phyloP scores from a whole-genome alignment of 2,329 filamentous ascomycete species.

The Cladosporium halotolerans region DNA sequence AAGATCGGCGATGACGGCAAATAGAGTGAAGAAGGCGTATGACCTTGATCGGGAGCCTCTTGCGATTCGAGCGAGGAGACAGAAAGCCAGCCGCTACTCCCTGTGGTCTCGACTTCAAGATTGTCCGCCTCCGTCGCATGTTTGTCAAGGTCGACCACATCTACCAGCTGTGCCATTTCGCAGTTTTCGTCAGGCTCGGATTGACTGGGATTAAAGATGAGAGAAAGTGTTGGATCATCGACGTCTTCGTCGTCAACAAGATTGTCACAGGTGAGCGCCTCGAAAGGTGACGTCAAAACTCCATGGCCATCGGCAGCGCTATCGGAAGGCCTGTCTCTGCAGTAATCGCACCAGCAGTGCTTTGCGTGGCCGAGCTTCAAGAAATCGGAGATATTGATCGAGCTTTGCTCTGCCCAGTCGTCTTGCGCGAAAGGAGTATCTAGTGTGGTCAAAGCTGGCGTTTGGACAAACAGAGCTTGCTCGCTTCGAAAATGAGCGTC shows the following conservation, averaged over 20 bases:
- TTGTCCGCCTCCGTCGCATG: background rate
- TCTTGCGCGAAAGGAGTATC: background rate
- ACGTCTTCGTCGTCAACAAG: background rate
- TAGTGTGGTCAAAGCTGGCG: slow-evolving; percentile 8
- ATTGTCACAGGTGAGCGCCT: background rate
- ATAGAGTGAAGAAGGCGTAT: background rate
- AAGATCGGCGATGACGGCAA: slow-evolving; percentile 5
- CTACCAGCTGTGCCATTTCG: background rate
- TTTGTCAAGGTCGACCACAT: background rate
- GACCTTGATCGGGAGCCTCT: background rate
- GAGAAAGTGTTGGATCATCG: background rate
- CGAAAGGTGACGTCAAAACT: background rate
- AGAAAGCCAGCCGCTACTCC: background rate
- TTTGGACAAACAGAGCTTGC: slow-evolving; percentile 20
- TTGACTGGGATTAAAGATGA: background rate
- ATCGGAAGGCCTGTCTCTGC: background rate
- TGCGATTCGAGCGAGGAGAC: background rate
- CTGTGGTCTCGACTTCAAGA: background rate
- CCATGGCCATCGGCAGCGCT: background rate
- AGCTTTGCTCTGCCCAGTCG: background rate
- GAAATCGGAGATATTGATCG: slow-evolving; percentile 24
- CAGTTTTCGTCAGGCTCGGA: background rate
- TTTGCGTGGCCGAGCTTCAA: slow-evolving; percentile 25
- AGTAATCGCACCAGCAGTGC: slow-evolving; percentile 24
- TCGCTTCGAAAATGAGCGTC: slow-evolving; percentile 24